phyloP scores from a whole-genome alignment of 208 protist species.

The Endotrypanum monterogeii region DNA sequence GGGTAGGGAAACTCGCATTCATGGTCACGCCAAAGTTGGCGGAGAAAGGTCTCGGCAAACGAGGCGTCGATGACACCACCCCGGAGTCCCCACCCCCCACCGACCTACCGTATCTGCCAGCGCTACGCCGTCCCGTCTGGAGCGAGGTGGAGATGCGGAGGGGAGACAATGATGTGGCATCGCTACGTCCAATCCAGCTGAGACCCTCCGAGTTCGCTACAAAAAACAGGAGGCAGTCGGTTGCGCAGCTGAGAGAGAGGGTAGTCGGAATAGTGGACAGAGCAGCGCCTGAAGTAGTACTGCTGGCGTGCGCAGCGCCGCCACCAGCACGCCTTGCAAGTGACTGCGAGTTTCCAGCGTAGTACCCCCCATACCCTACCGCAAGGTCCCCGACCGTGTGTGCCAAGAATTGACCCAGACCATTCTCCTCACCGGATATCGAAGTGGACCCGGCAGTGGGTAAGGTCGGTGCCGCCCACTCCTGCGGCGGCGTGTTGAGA shows the following conservation, averaged over 20 bases:
- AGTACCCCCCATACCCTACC: neutral
- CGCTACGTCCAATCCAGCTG: constrained; percentile 37
- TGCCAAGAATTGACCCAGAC: neutral
- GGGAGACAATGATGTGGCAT: constrained; percentile 18
- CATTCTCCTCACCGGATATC: constrained; percentile 7
- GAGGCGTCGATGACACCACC: constrained; percentile 3
- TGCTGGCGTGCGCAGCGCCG: neutral
- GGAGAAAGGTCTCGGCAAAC: constrained; percentile 15
- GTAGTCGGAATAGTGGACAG: constrained; percentile 27
- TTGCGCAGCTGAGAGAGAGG: constrained; percentile 63
- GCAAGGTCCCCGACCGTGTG: constrained; percentile 2
- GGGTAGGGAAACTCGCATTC: constrained; percentile 15
- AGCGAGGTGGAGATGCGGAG: constrained; percentile 20
- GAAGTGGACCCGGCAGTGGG: neutral
- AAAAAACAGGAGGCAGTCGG: constrained; percentile 47
- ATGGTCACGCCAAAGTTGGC: neutral
- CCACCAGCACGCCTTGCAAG: neutral
- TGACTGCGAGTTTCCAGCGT: neutral
- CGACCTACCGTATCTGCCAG: neutral
- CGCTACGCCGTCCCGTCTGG: constrained; percentile 1
- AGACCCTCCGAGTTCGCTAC: constrained; percentile 24
- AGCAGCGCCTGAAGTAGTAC: neutral
- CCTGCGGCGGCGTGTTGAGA: neutral
- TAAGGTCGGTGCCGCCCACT: constrained; percentile 12
- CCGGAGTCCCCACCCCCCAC: neutral